Evolutionary conservation across 768 basidiomycete genomes (phyloP).

Genomic region (Nidularia pulvinata): DNA sequence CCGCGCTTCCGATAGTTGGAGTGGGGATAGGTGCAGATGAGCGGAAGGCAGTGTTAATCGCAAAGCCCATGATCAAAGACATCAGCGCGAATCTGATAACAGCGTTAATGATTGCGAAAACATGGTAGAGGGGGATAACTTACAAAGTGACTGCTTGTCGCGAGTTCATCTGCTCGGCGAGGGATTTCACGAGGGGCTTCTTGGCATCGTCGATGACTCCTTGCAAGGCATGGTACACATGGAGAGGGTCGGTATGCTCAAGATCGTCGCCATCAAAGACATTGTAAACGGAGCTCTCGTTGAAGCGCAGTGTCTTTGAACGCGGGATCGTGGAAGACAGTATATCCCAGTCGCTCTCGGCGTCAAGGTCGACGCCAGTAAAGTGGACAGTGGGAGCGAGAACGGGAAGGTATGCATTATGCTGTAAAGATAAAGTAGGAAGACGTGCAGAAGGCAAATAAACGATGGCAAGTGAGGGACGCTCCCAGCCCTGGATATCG

Average conservation of each 20-base stretch:
- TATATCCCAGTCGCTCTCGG: conserved; percentile 41
- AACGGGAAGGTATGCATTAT: conserved; percentile 61
- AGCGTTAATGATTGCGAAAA: conserved; percentile 6
- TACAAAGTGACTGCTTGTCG: conserved; percentile 68
- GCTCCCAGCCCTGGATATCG: conserved; percentile 31
- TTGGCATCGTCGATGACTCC: conserved; percentile 34
- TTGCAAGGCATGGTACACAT: conserved; percentile 43
- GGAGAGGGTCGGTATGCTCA: conserved; percentile 35
- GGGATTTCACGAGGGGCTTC: conserved; percentile 32
- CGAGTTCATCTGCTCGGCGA: conserved; percentile 43
- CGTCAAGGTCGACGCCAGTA: conserved; percentile 9
- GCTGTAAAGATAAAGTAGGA: conserved; percentile 26
- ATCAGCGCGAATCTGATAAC: conserved; percentile 60
- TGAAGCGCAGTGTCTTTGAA: conserved; percentile 36
- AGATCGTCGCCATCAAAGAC: conserved; percentile 50
- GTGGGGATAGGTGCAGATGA: conserved; percentile 30
- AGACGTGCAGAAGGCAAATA: conserved; percentile 55
- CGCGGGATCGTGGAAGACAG: conserved; percentile 32
- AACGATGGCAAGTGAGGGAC: conserved; percentile 67
- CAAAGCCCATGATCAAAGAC: conserved; percentile 65
- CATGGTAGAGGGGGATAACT: conserved; percentile 11
- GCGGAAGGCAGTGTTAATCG: conserved; percentile 50
- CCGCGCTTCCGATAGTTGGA: conserved; percentile 22
- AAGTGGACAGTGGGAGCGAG: conserved; percentile 26
- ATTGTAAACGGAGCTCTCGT: conserved; percentile 21